These are phyloP conservation scores for Marvania coccoides DNA, from an alignment of 139 green algal genomes.

Conservation along the genomic window DNA sequence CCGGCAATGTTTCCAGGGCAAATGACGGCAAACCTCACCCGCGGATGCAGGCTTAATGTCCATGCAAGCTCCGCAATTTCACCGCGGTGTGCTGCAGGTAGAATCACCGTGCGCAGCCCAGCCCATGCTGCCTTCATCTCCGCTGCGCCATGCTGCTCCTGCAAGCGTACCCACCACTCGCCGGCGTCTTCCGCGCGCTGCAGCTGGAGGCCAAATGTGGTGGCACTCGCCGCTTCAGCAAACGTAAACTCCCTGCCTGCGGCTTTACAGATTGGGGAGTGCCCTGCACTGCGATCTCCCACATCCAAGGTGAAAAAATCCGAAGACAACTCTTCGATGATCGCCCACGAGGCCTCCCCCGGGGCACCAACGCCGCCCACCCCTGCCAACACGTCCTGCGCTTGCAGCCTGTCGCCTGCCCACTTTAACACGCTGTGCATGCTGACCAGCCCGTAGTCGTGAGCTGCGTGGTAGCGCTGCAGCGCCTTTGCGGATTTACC, in stretches of 20 bases:
- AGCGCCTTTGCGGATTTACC: conserved; percentile 3
- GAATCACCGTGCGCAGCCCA: neutral
- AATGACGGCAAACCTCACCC: neutral
- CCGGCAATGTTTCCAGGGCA: neutral
- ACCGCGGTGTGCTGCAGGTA: conserved; percentile 5
- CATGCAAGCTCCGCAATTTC: conserved; percentile 11
- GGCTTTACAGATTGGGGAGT: too few species aligned
- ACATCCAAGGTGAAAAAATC: too few species aligned
- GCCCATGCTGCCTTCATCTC: neutral
- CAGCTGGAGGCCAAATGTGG: too few species aligned
- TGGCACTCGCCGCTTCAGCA: too few species aligned
- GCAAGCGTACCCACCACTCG: too few species aligned
- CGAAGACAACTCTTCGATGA: too few species aligned
- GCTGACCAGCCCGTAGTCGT: conserved; percentile 10
- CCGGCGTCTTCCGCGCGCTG: too few species aligned
- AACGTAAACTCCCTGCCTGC: too few species aligned
- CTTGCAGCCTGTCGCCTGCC: conserved; percentile 10
- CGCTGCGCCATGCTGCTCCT: neutral
- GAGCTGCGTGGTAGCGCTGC: neutral
- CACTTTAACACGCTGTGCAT: conserved; percentile 13
- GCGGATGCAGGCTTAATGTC: conserved; percentile 15
- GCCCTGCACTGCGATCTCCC: too few species aligned
- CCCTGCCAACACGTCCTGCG: conserved; percentile 18
- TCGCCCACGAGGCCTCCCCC: too few species aligned
- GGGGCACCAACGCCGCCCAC: too few species aligned